These are phyloP conservation scores for Prunus persica DNA, from an alignment of 306 rosid genomes.

Conservation along the genomic window Prunus_persica_NCBIv2 NC_034010.1:24299001-24299500, in stretches of 20 bases:
- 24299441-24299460: constrained; percentile 58
- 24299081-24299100: constrained; percentile 66
- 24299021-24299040: constrained; percentile 53
- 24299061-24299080: constrained; percentile 60
- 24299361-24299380: constrained; percentile 86
- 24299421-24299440: constrained; percentile 67
- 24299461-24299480: constrained; percentile 49
- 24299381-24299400: constrained; percentile 65
- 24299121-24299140: constrained; percentile 83
- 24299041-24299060: constrained; percentile 65
- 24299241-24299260: constrained; percentile 85
- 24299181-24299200: constrained; percentile 84
- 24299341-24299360: constrained; percentile 75
- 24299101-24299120: constrained; percentile 56
- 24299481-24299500: constrained; percentile 62
- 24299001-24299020: constrained; percentile 49
- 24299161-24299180: constrained; percentile 80
- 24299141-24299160: constrained; percentile 64
- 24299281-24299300: constrained; percentile 78
- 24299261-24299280: constrained; percentile 70
- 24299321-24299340: constrained; percentile 47
- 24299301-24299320: constrained; percentile 77
- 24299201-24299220: constrained; percentile 75
- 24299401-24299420: constrained; percentile 76
- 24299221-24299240: constrained; percentile 75